Conservation (phyloP, 2,329 filamentous ascomycete genomes). For the Fusarium domesticum region DNA sequence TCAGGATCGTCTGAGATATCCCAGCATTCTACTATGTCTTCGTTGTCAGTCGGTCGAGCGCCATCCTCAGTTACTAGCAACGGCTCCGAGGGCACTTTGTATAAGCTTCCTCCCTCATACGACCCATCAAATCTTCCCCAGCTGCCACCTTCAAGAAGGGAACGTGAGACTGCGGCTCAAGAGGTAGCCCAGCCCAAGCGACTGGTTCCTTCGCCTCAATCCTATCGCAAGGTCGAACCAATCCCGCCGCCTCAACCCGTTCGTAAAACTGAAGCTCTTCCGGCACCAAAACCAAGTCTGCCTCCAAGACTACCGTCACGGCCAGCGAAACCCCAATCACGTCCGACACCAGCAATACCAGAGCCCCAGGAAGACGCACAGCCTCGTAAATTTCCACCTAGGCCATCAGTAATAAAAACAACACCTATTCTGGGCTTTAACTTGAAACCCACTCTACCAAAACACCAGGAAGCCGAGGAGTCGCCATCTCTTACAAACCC, state of each 20-base stretch:
- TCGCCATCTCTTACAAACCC: slow-evolving; percentile 12
- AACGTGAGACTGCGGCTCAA: slow-evolving; percentile 43
- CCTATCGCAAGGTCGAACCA: not conserved
- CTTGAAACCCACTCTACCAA: slow-evolving; percentile 4
- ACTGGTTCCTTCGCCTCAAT: slow-evolving; percentile 12
- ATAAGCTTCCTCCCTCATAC: slow-evolving; percentile 55
- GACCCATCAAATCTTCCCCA: slow-evolving; percentile 56
- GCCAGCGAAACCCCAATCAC: slow-evolving; percentile 34
- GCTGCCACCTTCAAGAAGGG: slow-evolving; percentile 54
- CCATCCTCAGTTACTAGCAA: slow-evolving; percentile 49
- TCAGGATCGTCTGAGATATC: slow-evolving; percentile 60
- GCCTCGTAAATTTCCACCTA: slow-evolving; percentile 18
- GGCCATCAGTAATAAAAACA: slow-evolving; percentile 14
- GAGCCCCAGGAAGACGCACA: slow-evolving; percentile 8
- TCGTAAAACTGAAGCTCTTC: slow-evolving; percentile 29
- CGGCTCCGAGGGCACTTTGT: slow-evolving; percentile 41
- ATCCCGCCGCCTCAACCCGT: slow-evolving; percentile 5
- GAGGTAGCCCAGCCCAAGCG: slow-evolving; percentile 23
- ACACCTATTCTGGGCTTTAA: slow-evolving; percentile 17
- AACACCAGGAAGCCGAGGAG: slow-evolving; percentile 7
- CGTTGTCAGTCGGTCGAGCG: slow-evolving; percentile 46
- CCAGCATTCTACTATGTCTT: slow-evolving; percentile 52
- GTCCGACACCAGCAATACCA: slow-evolving; percentile 6
- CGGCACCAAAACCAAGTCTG: slow-evolving; percentile 38
- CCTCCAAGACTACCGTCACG: slow-evolving; percentile 53